A percentile compares a stretch with the other conserved stretches of the same genome.
These are phyloP conservation scores for Kernera saxatilis DNA, from an alignment of 345 rosid species.

Conservation along the genomic window DNA sequence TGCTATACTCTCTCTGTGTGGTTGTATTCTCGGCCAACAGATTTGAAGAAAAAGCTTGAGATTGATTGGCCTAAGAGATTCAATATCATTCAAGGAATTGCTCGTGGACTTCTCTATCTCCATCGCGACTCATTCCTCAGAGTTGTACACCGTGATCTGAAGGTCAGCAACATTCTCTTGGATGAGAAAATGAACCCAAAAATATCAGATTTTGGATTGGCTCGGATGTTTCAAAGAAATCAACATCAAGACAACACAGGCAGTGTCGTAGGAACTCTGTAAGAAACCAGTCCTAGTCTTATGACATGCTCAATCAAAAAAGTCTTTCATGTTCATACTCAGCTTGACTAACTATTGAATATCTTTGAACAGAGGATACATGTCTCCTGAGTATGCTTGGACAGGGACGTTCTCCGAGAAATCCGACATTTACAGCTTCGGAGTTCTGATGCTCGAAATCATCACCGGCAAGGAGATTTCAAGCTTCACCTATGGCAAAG, in stretches of 20 bases:
- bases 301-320: not conserved
- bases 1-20: not conserved
- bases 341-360: not conserved
- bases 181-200: constrained; percentile 30
- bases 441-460: constrained; percentile 37
- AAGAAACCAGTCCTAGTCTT: constrained; percentile 1
- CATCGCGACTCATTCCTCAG: constrained; percentile 22
- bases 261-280: constrained; percentile 28
- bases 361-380: constrained; percentile 28
- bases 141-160: constrained; percentile 28
- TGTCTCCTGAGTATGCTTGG: constrained; percentile 52
- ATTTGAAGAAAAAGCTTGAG: constrained; percentile 25
- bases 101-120: constrained; percentile 29
- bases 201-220: constrained; percentile 31
- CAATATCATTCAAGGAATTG: constrained; percentile 28
- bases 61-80: constrained; percentile 24
- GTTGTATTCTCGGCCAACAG: not conserved
- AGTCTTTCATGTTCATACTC: not conserved
- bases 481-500: constrained; percentile 23
- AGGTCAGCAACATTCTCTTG: constrained; percentile 29
- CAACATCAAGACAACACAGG: constrained; percentile 25
- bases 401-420: constrained; percentile 45
- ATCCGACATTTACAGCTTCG: constrained; percentile 50
- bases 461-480: constrained; percentile 29
- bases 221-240: constrained; percentile 15